phyloP scores from a whole-genome alignment of 2,329 filamentous ascomycete genomes.

The Pseudogymnoascus destructans region DNA sequence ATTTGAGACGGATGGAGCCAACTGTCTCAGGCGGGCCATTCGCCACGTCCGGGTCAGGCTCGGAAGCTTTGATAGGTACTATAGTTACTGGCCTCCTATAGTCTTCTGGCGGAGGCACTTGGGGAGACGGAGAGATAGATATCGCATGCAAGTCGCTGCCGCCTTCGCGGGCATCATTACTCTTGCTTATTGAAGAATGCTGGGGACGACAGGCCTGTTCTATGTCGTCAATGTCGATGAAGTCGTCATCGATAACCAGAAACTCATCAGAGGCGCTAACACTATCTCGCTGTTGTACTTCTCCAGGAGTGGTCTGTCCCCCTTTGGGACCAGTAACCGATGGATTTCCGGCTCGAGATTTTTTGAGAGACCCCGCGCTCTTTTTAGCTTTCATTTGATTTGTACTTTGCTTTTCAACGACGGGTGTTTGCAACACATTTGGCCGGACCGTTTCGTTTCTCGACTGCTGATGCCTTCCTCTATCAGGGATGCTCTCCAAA shows the following conservation, averaged over 20 bases:
- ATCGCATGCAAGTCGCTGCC: background rate
- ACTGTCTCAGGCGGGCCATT: background rate
- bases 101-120: background rate
- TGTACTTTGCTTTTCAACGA: background rate
- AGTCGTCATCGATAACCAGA: background rate
- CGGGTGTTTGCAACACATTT: background rate
- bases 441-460: background rate
- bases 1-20: constrained; percentile 9
- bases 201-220: background rate
- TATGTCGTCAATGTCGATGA: constrained; percentile 7
- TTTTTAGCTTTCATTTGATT: background rate
- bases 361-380: background rate
- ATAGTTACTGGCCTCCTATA: background rate
- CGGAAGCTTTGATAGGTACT: background rate
- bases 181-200: background rate
- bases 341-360: background rate
- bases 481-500: background rate
- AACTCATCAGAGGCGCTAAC: background rate
- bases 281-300: background rate
- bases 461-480: background rate
- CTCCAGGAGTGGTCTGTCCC: background rate
- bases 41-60: too few relatives aligned
- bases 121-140: background rate
- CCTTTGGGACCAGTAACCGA: background rate
- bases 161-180: background rate